Percentiles rank a stretch among this genome's conserved stretches.
These are phyloP conservation scores for Aspergillus versicolor DNA, from an alignment of 2,329 filamentous ascomycete species.

Conservation along the genomic window DNA sequence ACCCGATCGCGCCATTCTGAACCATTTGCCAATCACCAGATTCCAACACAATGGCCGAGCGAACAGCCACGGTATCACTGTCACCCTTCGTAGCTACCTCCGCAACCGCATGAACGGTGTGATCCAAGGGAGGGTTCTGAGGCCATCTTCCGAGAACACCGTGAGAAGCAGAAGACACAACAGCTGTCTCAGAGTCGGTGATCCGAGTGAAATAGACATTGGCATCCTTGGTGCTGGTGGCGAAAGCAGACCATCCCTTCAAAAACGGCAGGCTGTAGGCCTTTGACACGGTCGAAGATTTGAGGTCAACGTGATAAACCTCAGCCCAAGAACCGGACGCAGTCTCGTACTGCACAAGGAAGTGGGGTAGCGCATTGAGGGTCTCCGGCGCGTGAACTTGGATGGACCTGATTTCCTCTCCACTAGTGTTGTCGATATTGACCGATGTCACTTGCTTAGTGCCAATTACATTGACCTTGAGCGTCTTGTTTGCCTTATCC, in stretches of 20 bases:
- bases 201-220: conserved; percentile 89
- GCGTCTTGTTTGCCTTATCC: conserved; percentile 42
- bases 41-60: conserved; percentile 67
- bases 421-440: conserved; percentile 40
- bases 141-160: conserved; percentile 75
- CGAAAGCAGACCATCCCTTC: conserved; percentile 70
- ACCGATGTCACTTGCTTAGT: conserved; percentile 41
- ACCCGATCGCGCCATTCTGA: conserved; percentile 76
- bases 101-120: conserved; percentile 68
- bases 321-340: conserved; percentile 73
- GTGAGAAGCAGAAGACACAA: conserved; percentile 75
- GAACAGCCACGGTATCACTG: conserved; percentile 70
- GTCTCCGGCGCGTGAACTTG: conserved; percentile 72
- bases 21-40: conserved; percentile 78
- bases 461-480: conserved; percentile 48
- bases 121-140: conserved; percentile 49
- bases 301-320: conserved; percentile 78
- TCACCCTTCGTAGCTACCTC: conserved; percentile 76
- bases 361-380: conserved; percentile 72
- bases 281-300: conserved; percentile 67
- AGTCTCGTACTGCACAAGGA: conserved; percentile 79
- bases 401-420: conserved; percentile 54
- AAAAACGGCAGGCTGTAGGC: conserved; percentile 76
- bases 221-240: conserved; percentile 71
- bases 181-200: conserved; percentile 68